A percentile compares a stretch with the other conserved stretches of the same genome.
Conservation (phyloP, 257 asterid genomes). For the Schizonepeta tenuifolia region DNA sequence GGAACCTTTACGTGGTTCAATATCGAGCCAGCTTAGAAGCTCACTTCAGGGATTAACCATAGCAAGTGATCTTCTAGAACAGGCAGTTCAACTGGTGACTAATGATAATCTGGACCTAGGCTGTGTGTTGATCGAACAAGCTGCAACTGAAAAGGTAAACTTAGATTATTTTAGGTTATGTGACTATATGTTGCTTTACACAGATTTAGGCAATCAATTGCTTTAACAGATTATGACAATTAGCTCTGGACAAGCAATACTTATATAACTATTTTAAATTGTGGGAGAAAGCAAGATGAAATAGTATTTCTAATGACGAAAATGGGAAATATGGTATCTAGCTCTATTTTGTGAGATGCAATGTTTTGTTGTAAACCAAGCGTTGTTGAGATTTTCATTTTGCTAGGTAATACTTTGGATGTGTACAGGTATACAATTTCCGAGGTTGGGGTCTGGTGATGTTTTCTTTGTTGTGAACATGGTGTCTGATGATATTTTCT, state of each 20-base stretch:
- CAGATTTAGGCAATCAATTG: too few relatives aligned
- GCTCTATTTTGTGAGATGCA: background rate
- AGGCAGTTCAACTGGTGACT: constrained; percentile 82
- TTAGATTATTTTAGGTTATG: too few relatives aligned
- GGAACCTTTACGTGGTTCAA: constrained; percentile 94
- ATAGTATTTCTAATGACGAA: background rate
- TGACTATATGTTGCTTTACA: too few relatives aligned
- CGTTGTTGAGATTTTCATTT: background rate
- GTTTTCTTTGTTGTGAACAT: too few relatives aligned
- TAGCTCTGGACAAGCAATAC: background rate
- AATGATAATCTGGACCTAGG: constrained; percentile 99
- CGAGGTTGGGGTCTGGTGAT: too few relatives aligned
- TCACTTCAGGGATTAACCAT: constrained; percentile 67
- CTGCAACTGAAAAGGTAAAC: constrained; percentile 93
- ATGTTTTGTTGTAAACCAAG: background rate
- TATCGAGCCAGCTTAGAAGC: constrained; percentile 82
- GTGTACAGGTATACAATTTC: too few relatives aligned
- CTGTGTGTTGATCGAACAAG: constrained; percentile 97
- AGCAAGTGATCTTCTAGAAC: constrained; percentile 73
- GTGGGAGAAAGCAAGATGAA: background rate
- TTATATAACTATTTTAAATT: constrained; percentile 2
- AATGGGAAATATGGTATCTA: background rate
- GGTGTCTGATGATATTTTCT: background rate
- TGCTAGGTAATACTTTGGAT: too few relatives aligned
- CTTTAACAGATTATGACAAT: background rate